phyloP scores from a whole-genome alignment of 2,329 filamentous ascomycete species.

The Epichloe brachyelytri region DNA sequence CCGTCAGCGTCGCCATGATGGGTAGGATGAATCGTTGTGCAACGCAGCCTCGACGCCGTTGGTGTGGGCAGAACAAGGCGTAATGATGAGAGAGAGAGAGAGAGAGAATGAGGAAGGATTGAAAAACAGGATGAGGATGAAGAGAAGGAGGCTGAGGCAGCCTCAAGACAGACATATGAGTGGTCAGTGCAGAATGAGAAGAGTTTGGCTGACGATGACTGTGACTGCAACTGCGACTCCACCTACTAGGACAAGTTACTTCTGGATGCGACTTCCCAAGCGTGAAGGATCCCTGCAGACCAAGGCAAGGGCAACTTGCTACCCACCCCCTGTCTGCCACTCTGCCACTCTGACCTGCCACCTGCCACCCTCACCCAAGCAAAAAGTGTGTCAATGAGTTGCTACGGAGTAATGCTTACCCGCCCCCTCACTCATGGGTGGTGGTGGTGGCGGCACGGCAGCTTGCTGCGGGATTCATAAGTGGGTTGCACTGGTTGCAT shows the following conservation, averaged over 20 bases:
- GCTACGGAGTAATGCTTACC: too few relatives aligned
- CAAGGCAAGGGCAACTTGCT: too few relatives aligned
- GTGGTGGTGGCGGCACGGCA: too few relatives aligned
- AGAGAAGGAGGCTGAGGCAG: background rate
- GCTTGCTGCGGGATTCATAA: too few relatives aligned
- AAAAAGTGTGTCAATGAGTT: background rate
- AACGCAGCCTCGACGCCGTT: background rate
- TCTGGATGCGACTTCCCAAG: background rate
- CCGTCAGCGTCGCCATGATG: constrained; percentile 32
- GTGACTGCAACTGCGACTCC: background rate
- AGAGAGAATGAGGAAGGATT: background rate
- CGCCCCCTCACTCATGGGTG: too few relatives aligned
- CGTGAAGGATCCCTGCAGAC: background rate
- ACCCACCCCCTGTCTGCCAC: too few relatives aligned
- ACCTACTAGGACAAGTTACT: background rate
- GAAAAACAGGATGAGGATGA: background rate
- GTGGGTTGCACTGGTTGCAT: too few relatives aligned
- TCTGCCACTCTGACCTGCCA: too few relatives aligned
- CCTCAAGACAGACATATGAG: background rate
- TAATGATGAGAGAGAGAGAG: background rate
- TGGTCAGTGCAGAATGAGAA: background rate
- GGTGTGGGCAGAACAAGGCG: background rate
- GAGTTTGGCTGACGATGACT: background rate
- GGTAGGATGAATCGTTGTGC: constrained; percentile 1
- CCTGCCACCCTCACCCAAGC: background rate